Conservation (phyloP, 495 filamentous ascomycete genomes). For the Corynascus novoguineensis region DNA sequence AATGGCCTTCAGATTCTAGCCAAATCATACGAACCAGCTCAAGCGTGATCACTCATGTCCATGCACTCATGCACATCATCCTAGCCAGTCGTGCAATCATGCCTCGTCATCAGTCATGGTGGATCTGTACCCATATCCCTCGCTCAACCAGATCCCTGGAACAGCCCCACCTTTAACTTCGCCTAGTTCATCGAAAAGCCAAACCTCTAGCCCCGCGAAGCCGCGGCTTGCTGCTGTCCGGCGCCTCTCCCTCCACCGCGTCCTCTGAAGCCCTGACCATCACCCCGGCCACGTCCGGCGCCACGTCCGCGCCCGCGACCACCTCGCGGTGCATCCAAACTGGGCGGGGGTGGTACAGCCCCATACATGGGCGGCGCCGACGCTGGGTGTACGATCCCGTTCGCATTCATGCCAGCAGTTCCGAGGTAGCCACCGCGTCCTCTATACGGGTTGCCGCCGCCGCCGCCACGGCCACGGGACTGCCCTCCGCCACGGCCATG, state of each 20-base stretch:
- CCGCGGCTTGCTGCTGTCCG: slow-evolving; percentile 9
- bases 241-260: slow-evolving; percentile 19
- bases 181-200: neutral
- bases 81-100: neutral
- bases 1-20: no score
- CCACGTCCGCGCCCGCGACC: slow-evolving; percentile 37
- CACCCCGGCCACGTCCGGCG: slow-evolving; percentile 16
- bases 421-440: slow-evolving; percentile 3
- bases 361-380: slow-evolving; percentile 47
- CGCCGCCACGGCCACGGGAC: slow-evolving; percentile 17
- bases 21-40: no score
- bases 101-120: neutral
- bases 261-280: slow-evolving; percentile 8
- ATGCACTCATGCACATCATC: neutral
- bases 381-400: slow-evolving; percentile 14
- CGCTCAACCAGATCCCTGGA: neutral
- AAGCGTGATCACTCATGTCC: no score
- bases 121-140: neutral
- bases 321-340: slow-evolving; percentile 51
- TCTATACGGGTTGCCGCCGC: slow-evolving; percentile 2
- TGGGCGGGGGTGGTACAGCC: slow-evolving; percentile 74
- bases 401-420: slow-evolving; percentile 1
- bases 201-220: neutral
- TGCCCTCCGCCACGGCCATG: slow-evolving; percentile 35
- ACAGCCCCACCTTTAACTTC: neutral